phyloP scores from a whole-genome alignment of 1,284 basidiomycete genomes.

The Sporisorium reilianum region DNA sequence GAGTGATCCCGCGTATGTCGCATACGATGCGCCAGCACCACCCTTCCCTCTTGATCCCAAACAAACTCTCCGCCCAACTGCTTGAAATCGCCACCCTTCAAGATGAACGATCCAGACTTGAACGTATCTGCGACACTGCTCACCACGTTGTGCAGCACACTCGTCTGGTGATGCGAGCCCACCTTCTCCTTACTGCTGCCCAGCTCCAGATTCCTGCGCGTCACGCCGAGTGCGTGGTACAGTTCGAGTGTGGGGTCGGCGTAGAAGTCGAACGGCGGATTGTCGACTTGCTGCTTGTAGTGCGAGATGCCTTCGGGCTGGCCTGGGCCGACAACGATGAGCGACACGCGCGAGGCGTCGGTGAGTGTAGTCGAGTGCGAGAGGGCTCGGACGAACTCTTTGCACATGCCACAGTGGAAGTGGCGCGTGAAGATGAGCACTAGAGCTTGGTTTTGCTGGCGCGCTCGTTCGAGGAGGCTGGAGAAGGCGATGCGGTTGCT shows the following conservation, averaged over 20 bases:
- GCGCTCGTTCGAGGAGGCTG: conserved; percentile 15
- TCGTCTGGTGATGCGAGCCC: conserved; percentile 28
- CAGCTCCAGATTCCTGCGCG: conserved; percentile 22
- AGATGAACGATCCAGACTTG: conserved; percentile 25
- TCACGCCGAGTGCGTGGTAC: conserved; percentile 48
- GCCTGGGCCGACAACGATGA: conserved; percentile 46
- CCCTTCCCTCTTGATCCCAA: conserved; percentile 17
- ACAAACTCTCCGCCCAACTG: conserved; percentile 51
- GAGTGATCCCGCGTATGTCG: conserved; percentile 43
- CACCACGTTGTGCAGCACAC: conserved; percentile 6
- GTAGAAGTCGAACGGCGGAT: conserved; percentile 32
- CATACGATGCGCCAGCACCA: conserved; percentile 47
- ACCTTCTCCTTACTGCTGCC: conserved; percentile 28
- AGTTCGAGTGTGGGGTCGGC: conserved; percentile 38
- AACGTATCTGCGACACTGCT: conserved; percentile 30
- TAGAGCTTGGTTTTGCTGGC: conserved; percentile 8
- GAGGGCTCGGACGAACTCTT: conserved; percentile 30
- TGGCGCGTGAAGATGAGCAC: conserved; percentile 49
- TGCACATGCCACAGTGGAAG: conserved; percentile 59
- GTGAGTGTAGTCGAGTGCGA: conserved; percentile 23
- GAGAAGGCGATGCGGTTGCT: conserved; percentile 19
- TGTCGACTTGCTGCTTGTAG: conserved; percentile 22
- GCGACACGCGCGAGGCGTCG: conserved; percentile 12
- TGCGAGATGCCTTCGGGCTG: conserved; percentile 17
- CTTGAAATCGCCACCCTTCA: conserved; percentile 50